Percentiles rank a stretch among this genome's conserved stretches.
Conservation (phyloP, 441 rosid genomes). For the Eutrema salsugineum region DNA sequence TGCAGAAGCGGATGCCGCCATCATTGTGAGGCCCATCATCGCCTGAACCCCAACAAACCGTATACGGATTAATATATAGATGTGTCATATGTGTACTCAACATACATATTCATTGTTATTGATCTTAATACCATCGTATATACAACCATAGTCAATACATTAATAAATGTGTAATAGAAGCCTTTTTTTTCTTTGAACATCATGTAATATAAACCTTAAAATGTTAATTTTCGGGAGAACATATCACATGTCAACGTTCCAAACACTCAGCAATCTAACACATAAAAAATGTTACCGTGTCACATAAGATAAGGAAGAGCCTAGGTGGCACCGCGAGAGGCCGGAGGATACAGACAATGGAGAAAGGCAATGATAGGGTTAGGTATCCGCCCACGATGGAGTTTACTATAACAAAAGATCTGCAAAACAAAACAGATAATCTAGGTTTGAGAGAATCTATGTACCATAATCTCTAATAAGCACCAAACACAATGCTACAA, state of each 20-base stretch:
- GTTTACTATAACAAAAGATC: conserved; percentile 61
- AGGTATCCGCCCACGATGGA: conserved; percentile 60
- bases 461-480: not conserved
- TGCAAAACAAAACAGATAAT: conserved; percentile 22
- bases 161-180: not conserved
- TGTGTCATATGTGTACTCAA: not conserved
- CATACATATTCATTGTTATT: not conserved
- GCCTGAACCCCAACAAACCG: conserved; percentile 29
- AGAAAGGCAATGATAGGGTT: conserved; percentile 69
- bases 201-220: not conserved
- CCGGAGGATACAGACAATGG: conserved; percentile 64
- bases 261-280: not conserved
- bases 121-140: not conserved
- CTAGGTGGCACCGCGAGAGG: conserved; percentile 54
- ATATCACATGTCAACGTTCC: not conserved
- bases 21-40: conserved; percentile 41
- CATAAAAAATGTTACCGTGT: conserved; percentile 38
- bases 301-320: conserved; percentile 55
- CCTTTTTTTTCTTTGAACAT: too few relatives aligned
- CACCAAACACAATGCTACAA: not conserved
- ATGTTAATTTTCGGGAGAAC: too few relatives aligned
- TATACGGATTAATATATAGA: not conserved
- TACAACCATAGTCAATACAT: not conserved
- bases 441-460: not conserved
- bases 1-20: conserved; percentile 58